Base-by-base conservation (phyloP, 225 moss, liverwort and hornwort species). In the Marchantia paleacea region DNA sequence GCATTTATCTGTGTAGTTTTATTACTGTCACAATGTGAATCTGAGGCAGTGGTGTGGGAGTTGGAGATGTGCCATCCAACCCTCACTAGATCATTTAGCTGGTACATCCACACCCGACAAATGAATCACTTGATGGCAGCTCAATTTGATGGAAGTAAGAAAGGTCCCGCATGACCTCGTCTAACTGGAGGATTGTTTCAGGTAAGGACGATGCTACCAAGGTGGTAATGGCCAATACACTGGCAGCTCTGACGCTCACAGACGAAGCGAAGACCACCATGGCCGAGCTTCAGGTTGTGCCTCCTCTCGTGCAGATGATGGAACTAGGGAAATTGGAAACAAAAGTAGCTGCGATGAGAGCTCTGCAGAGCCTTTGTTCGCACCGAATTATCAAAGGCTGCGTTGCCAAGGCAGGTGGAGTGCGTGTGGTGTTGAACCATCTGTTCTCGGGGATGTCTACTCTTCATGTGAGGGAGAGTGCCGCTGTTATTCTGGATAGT, bases 191-290 rank as follows among this genome's bases (percentile, higher is more conserved):
- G 68, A 26, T 12, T 72, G 49, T 77, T 50, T 26, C 85, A 85
- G 85, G 85, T 7, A 72, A 76, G 52, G 85, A 82, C 48, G 82
- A 80, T 57, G 52, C 57, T n/a, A 84, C 86, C 62, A 86, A 84
- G 74, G 22, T 84, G 55, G 53, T 69, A 55, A 82, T 89, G 89
- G 84, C 84, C 18, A 80, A 78, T 5, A 76, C 82, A 52, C 81
- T 89, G 22, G 82, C 81, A 8, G 50, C 68, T 8, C 81, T 86
- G 55, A 78, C 69, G 18, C 78, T 81, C 16, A 82, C 86, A 24
- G 80, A 77, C 54, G 84, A 89, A 75, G 73, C 82, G 8, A 84
- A 62, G 73, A 82, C 73, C n/a, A 80, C 30, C n/a, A 26, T 86
- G 69, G 82, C 76, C 0, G 84, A 82, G 30, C 79, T 82, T 39